Percentiles rank a stretch among this genome's conserved stretches.
Evolutionary conservation across 2,329 filamentous ascomycete genomes (phyloP).

Genomic region (Alternaria novae-zelandiae): DNA sequence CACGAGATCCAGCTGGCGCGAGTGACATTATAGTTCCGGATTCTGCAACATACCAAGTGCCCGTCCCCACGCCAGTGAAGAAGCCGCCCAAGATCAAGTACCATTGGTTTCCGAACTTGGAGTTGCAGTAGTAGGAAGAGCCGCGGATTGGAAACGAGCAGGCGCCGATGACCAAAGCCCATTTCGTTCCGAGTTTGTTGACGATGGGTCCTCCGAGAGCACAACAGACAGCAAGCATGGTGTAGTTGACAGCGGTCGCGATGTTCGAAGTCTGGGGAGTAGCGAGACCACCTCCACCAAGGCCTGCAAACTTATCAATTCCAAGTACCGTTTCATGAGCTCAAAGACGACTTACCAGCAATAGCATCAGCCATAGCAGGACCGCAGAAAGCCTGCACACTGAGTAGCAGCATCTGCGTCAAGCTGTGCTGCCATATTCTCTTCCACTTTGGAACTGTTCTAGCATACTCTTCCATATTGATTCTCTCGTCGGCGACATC

Average conservation of each 20-base stretch:
- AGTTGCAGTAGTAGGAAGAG: slow-evolving; percentile 58
- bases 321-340: not conserved
- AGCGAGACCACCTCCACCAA: slow-evolving; percentile 54
- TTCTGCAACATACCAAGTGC: slow-evolving; percentile 59
- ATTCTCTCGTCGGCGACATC: slow-evolving; percentile 38
- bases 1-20: slow-evolving; percentile 54
- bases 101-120: slow-evolving; percentile 58
- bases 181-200: slow-evolving; percentile 57
- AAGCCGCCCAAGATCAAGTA: slow-evolving; percentile 43
- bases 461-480: slow-evolving; percentile 46
- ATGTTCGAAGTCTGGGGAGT: slow-evolving; percentile 54
- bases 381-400: slow-evolving; percentile 53
- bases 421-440: slow-evolving; percentile 56
- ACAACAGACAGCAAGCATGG: slow-evolving; percentile 43
- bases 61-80: slow-evolving; percentile 39
- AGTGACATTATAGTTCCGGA: slow-evolving; percentile 58
- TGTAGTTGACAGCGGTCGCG: slow-evolving; percentile 40
- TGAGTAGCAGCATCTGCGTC: slow-evolving; percentile 58
- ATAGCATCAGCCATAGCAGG: slow-evolving; percentile 43
- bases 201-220: slow-evolving; percentile 55
- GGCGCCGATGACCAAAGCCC: slow-evolving; percentile 54
- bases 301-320: slow-evolving; percentile 16
- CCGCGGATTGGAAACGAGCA: slow-evolving; percentile 55
- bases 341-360: slow-evolving; percentile 19
- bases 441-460: slow-evolving; percentile 51